Percentiles rank a stretch among this genome's conserved stretches.
phyloP scores from a whole-genome alignment of 805 yeast species.

The Geotrichum ghanense region DNA sequence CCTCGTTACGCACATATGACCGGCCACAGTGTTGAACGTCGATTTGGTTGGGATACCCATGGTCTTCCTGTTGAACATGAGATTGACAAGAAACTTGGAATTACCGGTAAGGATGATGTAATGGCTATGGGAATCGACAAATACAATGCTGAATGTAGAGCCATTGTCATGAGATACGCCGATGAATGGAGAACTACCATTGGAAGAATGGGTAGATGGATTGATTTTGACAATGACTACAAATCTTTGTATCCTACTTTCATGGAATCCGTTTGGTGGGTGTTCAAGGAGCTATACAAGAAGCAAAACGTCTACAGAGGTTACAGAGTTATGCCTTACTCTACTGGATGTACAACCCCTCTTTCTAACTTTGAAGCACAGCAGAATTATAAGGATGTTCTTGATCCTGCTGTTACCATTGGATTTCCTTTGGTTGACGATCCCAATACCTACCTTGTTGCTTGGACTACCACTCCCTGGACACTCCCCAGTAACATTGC shows the following conservation, averaged over 20 bases:
- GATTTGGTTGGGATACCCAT: constrained; percentile 99
- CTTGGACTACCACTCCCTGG: constrained; percentile 99
- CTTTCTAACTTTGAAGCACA: constrained; percentile 97
- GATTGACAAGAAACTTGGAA: constrained; percentile 93
- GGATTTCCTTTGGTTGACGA: constrained; percentile 76
- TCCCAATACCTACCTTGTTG: constrained; percentile 74
- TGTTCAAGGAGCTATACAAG: constrained; percentile 74
- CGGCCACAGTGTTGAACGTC: constrained; percentile 90
- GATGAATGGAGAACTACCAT: constrained; percentile 89
- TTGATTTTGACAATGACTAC: constrained; percentile 96
- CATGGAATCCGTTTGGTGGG: constrained; percentile 99
- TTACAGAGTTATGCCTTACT: constrained; percentile 95
- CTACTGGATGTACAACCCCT: constrained; percentile 95
- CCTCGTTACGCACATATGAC: constrained; percentile 98
- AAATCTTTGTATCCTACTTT: constrained; percentile 90
- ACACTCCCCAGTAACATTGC: constrained; percentile 92
- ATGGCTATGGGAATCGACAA: constrained; percentile 87
- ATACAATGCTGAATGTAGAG: constrained; percentile 89
- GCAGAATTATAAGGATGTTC: constrained; percentile 93
- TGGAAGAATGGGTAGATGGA: constrained; percentile 97
- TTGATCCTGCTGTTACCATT: constrained; percentile 91
- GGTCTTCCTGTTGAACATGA: constrained; percentile 98
- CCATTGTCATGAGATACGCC: constrained; percentile 96
- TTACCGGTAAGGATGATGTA: constrained; percentile 89
- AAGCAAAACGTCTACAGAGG: constrained; percentile 92